Base-by-base conservation (phyloP, 768 basidiomycete genomes). In the Suillus subalutaceus region DNA sequence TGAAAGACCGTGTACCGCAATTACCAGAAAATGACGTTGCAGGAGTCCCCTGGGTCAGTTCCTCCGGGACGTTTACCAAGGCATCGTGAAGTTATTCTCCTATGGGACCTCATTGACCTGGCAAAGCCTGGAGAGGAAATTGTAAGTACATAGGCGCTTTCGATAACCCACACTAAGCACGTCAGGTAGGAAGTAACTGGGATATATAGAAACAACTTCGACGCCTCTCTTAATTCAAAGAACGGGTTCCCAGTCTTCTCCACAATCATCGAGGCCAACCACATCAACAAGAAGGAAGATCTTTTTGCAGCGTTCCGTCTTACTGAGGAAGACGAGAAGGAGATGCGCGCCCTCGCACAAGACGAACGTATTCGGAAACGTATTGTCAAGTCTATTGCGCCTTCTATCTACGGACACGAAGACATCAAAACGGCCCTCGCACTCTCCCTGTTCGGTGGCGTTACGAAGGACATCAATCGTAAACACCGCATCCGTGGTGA, bases 221-320 rank as follows among this genome's bases (percentile, higher is more conserved):
- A 99, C 74, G 96, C 97, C 26, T 94, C 96, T 3, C 87, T 99
- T 71, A 99, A 99, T 77, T 90, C 94, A 35, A 99, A 99, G 81
- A 99, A 99, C 71, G 97, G 97, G 8, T 99, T 99, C 82, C 97
- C 97, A 2, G 97, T 99, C 40, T 99, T 99, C 82, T 97, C 96
- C 10, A 99, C 97, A 26, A 86, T 99, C 69, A 91, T 99, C 65
- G 97, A 99, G 76, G 97, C 96, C 20, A 99, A 99, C 77, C 96
- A 99, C 75, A 84, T 99, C 75, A 98, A 97, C 83, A 98, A 99
- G 83, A 99, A 99, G 78, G 97, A 99, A 79, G 97, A 99, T 73
- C 85, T 97, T 20, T 99, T 98, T 72, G 97, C 97, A n/a, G 96
- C 97, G 5, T 96, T 97, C 84, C 88, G 94, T 37, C 85, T 99